Conservation (phyloP, 2,329 filamentous ascomycete species). For the Cordyceps tenuipes region DNA sequence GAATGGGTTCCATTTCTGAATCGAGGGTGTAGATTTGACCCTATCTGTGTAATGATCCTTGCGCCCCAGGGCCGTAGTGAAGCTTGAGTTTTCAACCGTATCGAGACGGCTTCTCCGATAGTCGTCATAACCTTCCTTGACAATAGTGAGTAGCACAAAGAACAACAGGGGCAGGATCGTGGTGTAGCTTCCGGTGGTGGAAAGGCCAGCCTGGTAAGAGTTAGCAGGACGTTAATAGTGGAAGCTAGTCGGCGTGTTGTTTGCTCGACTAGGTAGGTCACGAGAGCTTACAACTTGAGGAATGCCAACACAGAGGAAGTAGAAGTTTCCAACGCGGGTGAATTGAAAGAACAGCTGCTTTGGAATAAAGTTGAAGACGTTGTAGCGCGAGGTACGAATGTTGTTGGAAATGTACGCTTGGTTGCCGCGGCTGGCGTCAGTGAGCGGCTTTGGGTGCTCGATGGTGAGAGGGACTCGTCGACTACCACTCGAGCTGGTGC, state of each 20-base stretch:
- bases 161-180: conserved; percentile 67
- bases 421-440: conserved; percentile 40
- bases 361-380: conserved; percentile 73
- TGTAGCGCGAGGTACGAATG: conserved; percentile 79
- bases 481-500: conserved; percentile 62
- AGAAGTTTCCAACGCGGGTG: conserved; percentile 77
- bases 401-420: conserved; percentile 46
- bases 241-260: neutral
- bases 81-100: conserved; percentile 64
- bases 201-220: conserved; percentile 48
- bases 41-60: conserved; percentile 26
- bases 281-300: conserved; percentile 53
- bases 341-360: conserved; percentile 82
- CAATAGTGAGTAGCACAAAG: conserved; percentile 72
- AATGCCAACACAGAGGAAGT: conserved; percentile 77
- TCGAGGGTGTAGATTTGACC: conserved; percentile 16
- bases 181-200: conserved; percentile 67
- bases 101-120: conserved; percentile 71
- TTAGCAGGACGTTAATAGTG: neutral
- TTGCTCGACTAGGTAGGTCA: neutral
- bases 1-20: conserved; percentile 27
- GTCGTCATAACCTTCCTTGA: conserved; percentile 84
- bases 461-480: conserved; percentile 37
- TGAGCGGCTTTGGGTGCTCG: conserved; percentile 30
- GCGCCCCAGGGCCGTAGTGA: conserved; percentile 37